Evolutionary conservation across 129 eudicot species (phyloP).

Genomic region (Chrysanthemum makinoi): DNA sequence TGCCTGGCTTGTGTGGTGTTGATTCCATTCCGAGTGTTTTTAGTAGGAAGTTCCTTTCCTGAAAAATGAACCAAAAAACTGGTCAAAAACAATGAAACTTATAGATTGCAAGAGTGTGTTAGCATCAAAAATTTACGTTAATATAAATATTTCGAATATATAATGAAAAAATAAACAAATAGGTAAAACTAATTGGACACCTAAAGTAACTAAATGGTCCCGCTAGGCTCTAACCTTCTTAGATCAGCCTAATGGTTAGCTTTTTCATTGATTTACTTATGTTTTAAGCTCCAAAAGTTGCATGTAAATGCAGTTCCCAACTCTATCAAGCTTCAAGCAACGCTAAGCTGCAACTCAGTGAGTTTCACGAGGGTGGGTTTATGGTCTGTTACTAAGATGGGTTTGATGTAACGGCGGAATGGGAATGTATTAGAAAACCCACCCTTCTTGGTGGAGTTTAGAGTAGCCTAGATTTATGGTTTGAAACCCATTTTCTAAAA

Average conservation of each 20-base stretch:
- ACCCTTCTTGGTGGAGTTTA: no score
- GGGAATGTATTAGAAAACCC: no score
- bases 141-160: neutral
- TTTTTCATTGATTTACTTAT: no score
- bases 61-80: slow-evolving; percentile 30
- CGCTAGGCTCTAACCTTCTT: neutral
- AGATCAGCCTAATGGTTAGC: neutral
- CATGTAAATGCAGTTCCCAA: no score
- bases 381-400: no score
- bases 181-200: neutral
- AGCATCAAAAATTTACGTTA: neutral
- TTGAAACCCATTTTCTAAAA: no score
- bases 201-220: neutral
- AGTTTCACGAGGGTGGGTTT: no score
- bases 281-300: no score
- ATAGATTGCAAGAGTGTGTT: slow-evolving; percentile 15
- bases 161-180: neutral
- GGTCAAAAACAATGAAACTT: neutral
- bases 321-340: no score
- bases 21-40: slow-evolving; percentile 88
- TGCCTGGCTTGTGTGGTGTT: slow-evolving; percentile 46
- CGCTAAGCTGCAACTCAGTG: no score
- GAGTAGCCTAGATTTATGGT: no score
- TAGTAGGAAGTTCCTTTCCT: slow-evolving; percentile 91
- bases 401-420: no score